Evolutionary conservation across 495 filamentous ascomycete genomes (phyloP).

Genomic region (Annulohypoxylon moriforme): DNA sequence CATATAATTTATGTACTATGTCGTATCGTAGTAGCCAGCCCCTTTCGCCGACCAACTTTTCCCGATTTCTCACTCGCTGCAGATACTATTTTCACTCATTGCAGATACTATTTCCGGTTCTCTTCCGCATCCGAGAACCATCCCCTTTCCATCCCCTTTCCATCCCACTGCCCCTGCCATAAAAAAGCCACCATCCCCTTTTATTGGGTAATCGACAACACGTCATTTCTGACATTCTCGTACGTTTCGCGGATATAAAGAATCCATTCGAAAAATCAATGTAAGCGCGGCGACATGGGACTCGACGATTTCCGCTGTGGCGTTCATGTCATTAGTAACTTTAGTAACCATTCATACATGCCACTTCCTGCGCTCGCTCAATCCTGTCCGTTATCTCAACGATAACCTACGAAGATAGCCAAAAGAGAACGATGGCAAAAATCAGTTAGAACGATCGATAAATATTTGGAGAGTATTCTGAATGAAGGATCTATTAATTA

Average conservation of each 20-base stretch:
- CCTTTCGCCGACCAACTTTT: slow-evolving; percentile 30
- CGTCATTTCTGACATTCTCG: slow-evolving; percentile 39
- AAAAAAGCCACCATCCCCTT: slow-evolving; percentile 14
- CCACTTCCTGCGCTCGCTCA: neutral
- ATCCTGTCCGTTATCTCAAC: neutral
- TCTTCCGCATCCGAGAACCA: slow-evolving; percentile 24
- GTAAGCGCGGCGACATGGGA: slow-evolving; percentile 26
- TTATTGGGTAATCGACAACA: slow-evolving; percentile 32
- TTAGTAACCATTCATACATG: neutral
- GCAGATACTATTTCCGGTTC: slow-evolving; percentile 31
- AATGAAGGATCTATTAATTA: neutral
- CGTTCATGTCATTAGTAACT: too few relatives aligned
- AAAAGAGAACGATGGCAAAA: neutral
- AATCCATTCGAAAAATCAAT: slow-evolving; percentile 15
- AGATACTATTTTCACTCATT: slow-evolving; percentile 9
- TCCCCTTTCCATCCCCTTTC: slow-evolving; percentile 21
- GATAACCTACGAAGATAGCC: neutral
- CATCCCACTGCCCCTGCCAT: neutral
- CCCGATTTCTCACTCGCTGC: slow-evolving; percentile 29
- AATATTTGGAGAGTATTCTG: slow-evolving; percentile 1
- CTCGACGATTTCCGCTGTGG: slow-evolving; percentile 16
- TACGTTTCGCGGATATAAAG: slow-evolving; percentile 40
- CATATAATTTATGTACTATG: neutral
- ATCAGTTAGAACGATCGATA: neutral
- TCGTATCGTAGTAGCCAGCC: slow-evolving; percentile 2